Evolutionary conservation across 2,329 filamentous ascomycete species (phyloP), one percentile per base, ranked within the genome.

Genomic region (Claviceps maximensis): DNA sequence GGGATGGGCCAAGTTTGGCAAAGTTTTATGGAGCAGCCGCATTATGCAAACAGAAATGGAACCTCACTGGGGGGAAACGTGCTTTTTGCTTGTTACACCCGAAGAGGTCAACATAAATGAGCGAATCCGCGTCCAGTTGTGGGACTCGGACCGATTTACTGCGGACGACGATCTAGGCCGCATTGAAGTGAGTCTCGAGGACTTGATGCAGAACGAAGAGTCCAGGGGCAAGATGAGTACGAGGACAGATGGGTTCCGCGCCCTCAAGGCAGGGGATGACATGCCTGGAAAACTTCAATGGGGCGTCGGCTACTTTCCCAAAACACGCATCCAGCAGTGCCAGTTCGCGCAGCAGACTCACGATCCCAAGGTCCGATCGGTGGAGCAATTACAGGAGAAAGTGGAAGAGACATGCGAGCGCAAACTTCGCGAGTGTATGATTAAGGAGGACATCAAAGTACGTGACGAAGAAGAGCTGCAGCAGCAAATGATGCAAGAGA

Each of bases 1-100:
- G 8, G 83, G 80, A 1, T 89, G 85, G 84, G 84, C 83, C 23
- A 89, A 89, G 62, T 88, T 88, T 62, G 84, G 84, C 79, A 49
- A 72, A 84, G 54, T 83, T 70, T 62, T 83, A 74, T 51, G 65
- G 65, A 68, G 67, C 50, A 88, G 84, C 0, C 76, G 85, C 49
- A 76, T 89, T 44, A 73, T 88, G 23, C 65, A 75, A 41, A 73
- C 74, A 1, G 81, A 87, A 47, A 83, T 86, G 71, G 71, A 84
- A 31, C 86, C 86, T 0, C 72, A 71, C 47, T 89, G 85, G 84
- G 74, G 86, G 36, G 86, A 89, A 63, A 84, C 80, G 49, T 78
- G 78, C 23, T 84, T 78, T 54, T 68, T 89, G n/a, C 69, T 87
- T 1, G 83, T 89, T 1, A 82, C 83, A 0, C 75, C 81, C 0